Evolutionary conservation across 2,329 filamentous ascomycete genomes (phyloP).

Genomic region (Coniochaeta ligniaria): DNA sequence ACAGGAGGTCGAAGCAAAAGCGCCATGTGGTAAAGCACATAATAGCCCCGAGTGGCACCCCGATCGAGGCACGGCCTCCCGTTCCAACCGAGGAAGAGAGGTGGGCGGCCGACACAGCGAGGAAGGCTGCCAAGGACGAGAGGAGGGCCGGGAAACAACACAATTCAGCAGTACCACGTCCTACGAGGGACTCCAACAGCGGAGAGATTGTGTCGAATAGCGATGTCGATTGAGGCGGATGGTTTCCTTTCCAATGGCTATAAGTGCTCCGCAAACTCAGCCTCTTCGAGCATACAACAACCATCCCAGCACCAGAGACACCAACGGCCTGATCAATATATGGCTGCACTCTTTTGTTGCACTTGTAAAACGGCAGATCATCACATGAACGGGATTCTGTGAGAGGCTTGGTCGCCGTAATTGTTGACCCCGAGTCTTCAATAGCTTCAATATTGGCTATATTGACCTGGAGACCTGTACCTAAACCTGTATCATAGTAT

Average conservation of each 20-base stretch:
- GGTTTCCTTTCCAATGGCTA: neutral
- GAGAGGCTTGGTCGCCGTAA: neutral
- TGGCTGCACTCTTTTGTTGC: neutral
- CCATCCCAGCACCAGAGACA: neutral
- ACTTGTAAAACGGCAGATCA: neutral
- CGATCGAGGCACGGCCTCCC: slow-evolving; percentile 56
- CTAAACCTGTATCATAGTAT: neutral
- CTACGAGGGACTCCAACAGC: slow-evolving; percentile 10
- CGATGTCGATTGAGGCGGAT: neutral
- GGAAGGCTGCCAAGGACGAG: slow-evolving; percentile 50
- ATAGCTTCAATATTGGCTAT: neutral
- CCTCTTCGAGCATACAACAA: neutral
- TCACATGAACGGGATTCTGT: neutral
- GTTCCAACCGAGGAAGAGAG: slow-evolving; percentile 60
- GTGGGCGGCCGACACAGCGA: slow-evolving; percentile 43
- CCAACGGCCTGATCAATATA: neutral
- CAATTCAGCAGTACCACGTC: neutral
- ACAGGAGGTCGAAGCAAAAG: slow-evolving; percentile 58
- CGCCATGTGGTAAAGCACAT: slow-evolving; percentile 70
- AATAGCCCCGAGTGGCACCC: slow-evolving; percentile 58
- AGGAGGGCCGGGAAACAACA: slow-evolving; percentile 31
- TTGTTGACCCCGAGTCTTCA: neutral
- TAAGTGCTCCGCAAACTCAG: too few species aligned
- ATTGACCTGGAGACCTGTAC: neutral
- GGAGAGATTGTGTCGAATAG: neutral